Base-by-base conservation (phyloP, 495 filamentous ascomycete species). In the Penicillium psychrofluorescens region DNA sequence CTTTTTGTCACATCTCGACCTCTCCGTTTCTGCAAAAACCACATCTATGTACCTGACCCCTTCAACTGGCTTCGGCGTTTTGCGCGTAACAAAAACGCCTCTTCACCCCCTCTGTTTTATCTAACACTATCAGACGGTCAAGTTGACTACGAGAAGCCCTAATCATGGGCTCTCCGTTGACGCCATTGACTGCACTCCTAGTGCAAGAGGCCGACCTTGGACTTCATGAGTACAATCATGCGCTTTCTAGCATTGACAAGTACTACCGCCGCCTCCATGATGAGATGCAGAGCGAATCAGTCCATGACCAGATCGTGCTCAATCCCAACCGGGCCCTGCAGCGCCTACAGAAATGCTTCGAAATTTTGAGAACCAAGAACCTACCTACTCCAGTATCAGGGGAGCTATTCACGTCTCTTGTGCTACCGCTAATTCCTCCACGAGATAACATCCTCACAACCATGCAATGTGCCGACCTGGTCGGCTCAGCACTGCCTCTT, bases 141-240 rank as follows among this genome's bases (percentile, higher is more conserved):
- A 22, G 22, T 3, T 22, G 22, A 22, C 22, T 22, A 22, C 22
- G 3, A 22, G 22, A 22, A 34, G 2, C 7, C 32, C 1, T 46
- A 7, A 29, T 2, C 22, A 45, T 45, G 43, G 43, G 27, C 29
- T 11, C 43, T 29, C 11, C 13, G 9, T 30, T 39, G 36, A 45
- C 43, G 1, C 43, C 43, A 0, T 35, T 36, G 36, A 45, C 36
- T 1, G 29, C 36, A 1, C 16, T 45, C 11, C 38, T 50, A 9
- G 11, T 50, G 7, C 48, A 50, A 15, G 34, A 29, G 12, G 9
- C 32, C n/a, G 44, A 42, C 6, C 48, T 40, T 13, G 43, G 43
- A 4, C 29, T 41, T 1, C 43, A 50, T 13, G 43, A 50, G 22
- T 50, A 42, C 38, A 37, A 41, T 9, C 48, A 50, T 31, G 42